These are phyloP conservation scores for Saccharum hybrid DNA, from an alignment of 202 grass and related monocot species.

Conservation along the genomic window DNA sequence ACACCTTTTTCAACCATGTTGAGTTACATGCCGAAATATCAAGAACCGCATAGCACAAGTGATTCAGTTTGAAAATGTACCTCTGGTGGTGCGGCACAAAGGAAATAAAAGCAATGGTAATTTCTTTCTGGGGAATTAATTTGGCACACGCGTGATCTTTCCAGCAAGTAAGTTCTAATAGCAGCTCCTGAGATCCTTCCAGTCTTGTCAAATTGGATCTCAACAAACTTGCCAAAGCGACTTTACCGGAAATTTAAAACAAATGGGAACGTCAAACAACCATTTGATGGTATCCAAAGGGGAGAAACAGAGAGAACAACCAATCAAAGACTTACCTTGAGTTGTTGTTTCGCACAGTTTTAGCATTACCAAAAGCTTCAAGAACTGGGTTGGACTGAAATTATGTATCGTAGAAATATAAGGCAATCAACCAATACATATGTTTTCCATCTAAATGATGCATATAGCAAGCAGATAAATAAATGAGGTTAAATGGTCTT, in stretches of 20 bases:
- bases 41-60: slow-evolving; percentile 22
- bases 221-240: slow-evolving; percentile 99
- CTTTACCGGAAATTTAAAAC: slow-evolving; percentile 53
- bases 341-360: slow-evolving; percentile 97
- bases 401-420: slow-evolving; percentile 36
- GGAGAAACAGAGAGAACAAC: slow-evolving; percentile 38
- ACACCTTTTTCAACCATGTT: slow-evolving; percentile 20
- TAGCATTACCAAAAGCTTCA: slow-evolving; percentile 99
- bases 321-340: slow-evolving; percentile 72
- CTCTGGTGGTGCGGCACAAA: slow-evolving; percentile 87
- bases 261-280: slow-evolving; percentile 42
- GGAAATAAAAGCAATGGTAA: slow-evolving; percentile 98
- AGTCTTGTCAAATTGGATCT: slow-evolving; percentile 99
- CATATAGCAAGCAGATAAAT: slow-evolving; percentile 15
- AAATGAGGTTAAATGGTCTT: slow-evolving; percentile 44
- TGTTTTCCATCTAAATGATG: neutral
- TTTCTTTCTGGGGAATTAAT: slow-evolving; percentile 98
- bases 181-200: slow-evolving; percentile 95
- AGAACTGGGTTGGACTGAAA: slow-evolving; percentile 99
- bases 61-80: slow-evolving; percentile 53
- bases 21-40: slow-evolving; percentile 6
- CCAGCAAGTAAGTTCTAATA: slow-evolving; percentile 99
- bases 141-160: slow-evolving; percentile 99
- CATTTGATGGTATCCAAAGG: slow-evolving; percentile 38
- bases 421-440: slow-evolving; percentile 39